Base-by-base conservation (phyloP, 768 basidiomycete genomes). In the Arthromyces matolae region DNA sequence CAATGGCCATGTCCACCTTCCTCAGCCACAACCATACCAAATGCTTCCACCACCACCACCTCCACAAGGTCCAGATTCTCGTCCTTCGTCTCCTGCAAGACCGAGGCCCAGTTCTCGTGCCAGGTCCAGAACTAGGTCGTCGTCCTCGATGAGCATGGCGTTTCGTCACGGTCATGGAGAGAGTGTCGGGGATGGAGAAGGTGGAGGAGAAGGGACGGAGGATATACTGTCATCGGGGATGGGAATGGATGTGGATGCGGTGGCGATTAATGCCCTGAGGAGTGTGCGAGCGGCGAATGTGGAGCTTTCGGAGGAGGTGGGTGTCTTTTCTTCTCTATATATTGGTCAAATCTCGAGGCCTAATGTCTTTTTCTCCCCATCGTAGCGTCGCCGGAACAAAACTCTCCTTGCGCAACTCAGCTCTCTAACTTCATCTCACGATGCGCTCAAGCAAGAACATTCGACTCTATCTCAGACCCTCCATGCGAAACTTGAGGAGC, bases 1-100 rank as follows among this genome's bases (percentile, higher is more conserved):
- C n/a, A n/a, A n/a, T n/a, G n/a, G n/a, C n/a, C n/a, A n/a, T n/a
- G n/a, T n/a, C n/a, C n/a, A n/a, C n/a, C n/a, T n/a, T n/a, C n/a
- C n/a, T n/a, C n/a, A n/a, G n/a, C n/a, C n/a, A n/a, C 44, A 41
- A n/a, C 48, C 48, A 8, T 25, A 22, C 14, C 53, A 57, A 23
- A 52, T 54, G 41, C 45, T 47, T 9, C 56, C 53, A 8, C 54
- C 54, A 5, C 56, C 50, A n/a, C 38, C 34, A 12, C 50, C 56
- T 20, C 50, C 50, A 0, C 18, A 43, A 18, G 47, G 25, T 13
- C 53, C 53, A 6, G 51, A 49, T 9, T 54, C 56, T 22, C 47
- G 53, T 7, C 45, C 56, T 9, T 25, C 28, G n/a, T 49, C 48
- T 3, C 48, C 48, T 12, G 29, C 10, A 16, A n/a, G n/a, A n/a